phyloP scores from a whole-genome alignment of 148 eudicot species.

The Vaccinium vitisidaea region DNA sequence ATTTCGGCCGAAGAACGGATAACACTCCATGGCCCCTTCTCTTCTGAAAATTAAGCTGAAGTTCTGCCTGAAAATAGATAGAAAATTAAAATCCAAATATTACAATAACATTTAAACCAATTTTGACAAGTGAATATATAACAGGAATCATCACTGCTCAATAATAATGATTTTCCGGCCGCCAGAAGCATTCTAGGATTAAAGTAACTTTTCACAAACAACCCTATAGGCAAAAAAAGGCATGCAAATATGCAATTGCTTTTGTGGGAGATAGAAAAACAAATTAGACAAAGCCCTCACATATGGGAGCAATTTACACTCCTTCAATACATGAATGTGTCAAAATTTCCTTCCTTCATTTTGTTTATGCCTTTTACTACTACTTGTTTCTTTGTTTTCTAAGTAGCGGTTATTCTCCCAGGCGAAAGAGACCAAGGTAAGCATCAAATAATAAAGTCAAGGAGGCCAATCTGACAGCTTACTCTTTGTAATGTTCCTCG shows the following conservation, averaged over 20 bases:
- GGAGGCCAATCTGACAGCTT: constrained; percentile 26
- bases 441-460: constrained; percentile 9
- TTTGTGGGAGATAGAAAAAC: not conserved
- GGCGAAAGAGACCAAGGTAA: not conserved
- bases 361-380: not conserved
- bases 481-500: constrained; percentile 91
- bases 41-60: constrained; percentile 89
- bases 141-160: constrained; percentile 7
- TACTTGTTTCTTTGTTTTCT: not conserved
- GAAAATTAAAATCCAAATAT: not conserved
- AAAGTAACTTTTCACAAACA: not conserved
- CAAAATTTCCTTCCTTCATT: not conserved
- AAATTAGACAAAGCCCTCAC: not conserved
- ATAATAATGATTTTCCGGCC: not conserved
- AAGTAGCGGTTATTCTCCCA: not conserved
- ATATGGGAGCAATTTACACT: not conserved
- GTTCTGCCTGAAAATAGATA: constrained; percentile 69
- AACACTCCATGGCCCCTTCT: constrained; percentile 92
- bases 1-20: constrained; percentile 85
- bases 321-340: not conserved
- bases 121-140: not conserved
- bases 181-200: not conserved
- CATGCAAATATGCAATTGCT: not conserved
- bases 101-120: not conserved
- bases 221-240: not conserved